Conservation (phyloP, 208 protist species). For the Trichomonas tenax region DNA sequence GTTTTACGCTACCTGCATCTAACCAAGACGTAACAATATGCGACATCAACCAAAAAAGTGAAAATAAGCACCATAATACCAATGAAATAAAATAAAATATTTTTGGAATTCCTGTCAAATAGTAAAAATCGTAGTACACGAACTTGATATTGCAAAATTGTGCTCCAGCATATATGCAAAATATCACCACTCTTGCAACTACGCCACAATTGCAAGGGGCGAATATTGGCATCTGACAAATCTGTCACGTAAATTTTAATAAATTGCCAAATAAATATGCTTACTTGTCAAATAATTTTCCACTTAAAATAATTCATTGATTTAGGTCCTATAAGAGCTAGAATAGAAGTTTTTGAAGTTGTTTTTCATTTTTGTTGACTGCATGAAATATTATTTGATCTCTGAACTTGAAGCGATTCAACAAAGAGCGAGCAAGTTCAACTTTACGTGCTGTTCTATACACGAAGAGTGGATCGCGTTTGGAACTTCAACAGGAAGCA, state of each 20-base stretch:
- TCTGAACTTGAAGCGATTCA: not conserved
- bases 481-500: not conserved
- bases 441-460: not conserved
- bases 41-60: not conserved
- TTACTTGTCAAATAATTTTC: too few relatives aligned
- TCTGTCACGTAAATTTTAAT: too few relatives aligned
- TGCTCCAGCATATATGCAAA: not conserved
- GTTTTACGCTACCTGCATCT: not conserved
- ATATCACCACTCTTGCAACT: not conserved
- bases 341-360: too few relatives aligned
- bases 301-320: too few relatives aligned
- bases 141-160: not conserved
- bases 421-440: not conserved
- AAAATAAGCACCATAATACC: not conserved
- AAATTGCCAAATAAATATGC: too few relatives aligned
- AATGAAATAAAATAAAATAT: not conserved
- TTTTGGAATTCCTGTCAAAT: not conserved
- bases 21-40: not conserved
- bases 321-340: too few relatives aligned
- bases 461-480: not conserved
- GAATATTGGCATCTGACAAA: too few relatives aligned
- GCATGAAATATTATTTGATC: not conserved
- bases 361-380: not conserved
- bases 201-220: too few relatives aligned
- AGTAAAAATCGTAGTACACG: not conserved